Evolutionary conservation across 2,329 filamentous ascomycete species (phyloP).

Genomic region (Phyllosticta citrichinensis): DNA sequence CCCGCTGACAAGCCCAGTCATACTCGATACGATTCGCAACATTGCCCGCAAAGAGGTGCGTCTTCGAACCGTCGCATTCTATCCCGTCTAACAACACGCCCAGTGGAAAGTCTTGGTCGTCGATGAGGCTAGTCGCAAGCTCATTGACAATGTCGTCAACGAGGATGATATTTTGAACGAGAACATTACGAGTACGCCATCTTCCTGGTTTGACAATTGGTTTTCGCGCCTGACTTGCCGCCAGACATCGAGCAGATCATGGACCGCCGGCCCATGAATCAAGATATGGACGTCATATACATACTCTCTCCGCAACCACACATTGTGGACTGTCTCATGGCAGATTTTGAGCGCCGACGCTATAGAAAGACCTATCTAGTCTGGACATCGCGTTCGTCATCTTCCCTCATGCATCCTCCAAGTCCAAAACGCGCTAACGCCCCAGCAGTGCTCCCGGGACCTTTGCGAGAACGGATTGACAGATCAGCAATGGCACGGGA

Average conservation of each 20-base stretch:
- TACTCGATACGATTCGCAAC: constrained; percentile 62
- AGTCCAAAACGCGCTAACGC: constrained; percentile 8
- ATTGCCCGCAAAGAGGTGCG: constrained; percentile 74
- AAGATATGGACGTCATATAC: constrained; percentile 91
- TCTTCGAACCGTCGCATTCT: constrained; percentile 11
- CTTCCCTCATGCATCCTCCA: background rate
- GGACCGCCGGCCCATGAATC: constrained; percentile 69
- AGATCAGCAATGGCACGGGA: constrained; percentile 57
- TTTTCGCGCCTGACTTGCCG: constrained; percentile 20
- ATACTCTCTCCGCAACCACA: constrained; percentile 76
- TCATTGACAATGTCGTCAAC: constrained; percentile 83
- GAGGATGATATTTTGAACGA: constrained; percentile 96
- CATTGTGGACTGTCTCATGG: constrained; percentile 87
- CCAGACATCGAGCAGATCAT: constrained; percentile 92
- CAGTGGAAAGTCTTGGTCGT: constrained; percentile 97
- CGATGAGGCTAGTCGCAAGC: constrained; percentile 71
- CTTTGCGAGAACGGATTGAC: constrained; percentile 65
- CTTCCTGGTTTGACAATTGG: background rate
- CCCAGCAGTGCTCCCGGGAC: constrained; percentile 53
- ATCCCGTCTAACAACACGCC: constrained; percentile 11
- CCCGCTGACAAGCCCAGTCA: constrained; percentile 41
- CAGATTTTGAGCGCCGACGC: constrained; percentile 75
- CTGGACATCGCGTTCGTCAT: constrained; percentile 60
- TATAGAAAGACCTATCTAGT: constrained; percentile 74
- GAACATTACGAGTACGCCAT: constrained; percentile 76